phyloP scores from a whole-genome alignment of 441 rosid genomes.

The Hura crepitans region DNA sequence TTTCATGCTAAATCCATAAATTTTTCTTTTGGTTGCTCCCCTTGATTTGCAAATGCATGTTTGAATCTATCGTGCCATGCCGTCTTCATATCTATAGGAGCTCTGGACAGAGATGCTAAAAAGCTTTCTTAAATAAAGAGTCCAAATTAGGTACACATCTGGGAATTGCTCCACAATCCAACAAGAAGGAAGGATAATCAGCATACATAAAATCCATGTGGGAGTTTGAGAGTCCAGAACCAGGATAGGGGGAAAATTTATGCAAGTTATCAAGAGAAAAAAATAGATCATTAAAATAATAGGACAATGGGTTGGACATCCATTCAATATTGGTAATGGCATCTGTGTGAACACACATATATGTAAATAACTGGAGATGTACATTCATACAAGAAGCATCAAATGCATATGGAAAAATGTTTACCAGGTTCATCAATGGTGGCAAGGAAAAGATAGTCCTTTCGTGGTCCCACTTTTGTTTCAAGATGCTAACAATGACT shows the following conservation, averaged over 20 bases:
- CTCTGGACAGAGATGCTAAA: not conserved
- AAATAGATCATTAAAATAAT: not conserved
- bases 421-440: slow-evolving; percentile 87
- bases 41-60: not conserved
- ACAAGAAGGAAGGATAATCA: slow-evolving; percentile 2
- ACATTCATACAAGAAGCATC: not conserved
- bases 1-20: not conserved
- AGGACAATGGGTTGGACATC: not conserved
- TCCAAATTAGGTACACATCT: not conserved
- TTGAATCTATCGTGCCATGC: not conserved
- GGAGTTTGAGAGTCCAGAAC: not conserved
- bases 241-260: not conserved
- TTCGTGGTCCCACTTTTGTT: slow-evolving; percentile 87
- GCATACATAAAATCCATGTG: too few species aligned
- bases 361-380: not conserved
- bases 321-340: not conserved
- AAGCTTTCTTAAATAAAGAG: slow-evolving; percentile 1
- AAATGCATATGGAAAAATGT: slow-evolving; percentile 22
- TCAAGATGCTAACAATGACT: slow-evolving; percentile 50
- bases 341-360: not conserved
- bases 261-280: not conserved
- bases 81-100: slow-evolving; percentile 6
- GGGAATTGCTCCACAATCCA: not conserved
- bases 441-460: slow-evolving; percentile 84
- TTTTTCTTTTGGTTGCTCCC: not conserved